A percentile compares a stretch with the other conserved stretches of the same genome.
These are phyloP conservation scores for Erysimum cheiranthoides DNA, from an alignment of 345 rosid genomes.

Conservation along the genomic window DNA sequence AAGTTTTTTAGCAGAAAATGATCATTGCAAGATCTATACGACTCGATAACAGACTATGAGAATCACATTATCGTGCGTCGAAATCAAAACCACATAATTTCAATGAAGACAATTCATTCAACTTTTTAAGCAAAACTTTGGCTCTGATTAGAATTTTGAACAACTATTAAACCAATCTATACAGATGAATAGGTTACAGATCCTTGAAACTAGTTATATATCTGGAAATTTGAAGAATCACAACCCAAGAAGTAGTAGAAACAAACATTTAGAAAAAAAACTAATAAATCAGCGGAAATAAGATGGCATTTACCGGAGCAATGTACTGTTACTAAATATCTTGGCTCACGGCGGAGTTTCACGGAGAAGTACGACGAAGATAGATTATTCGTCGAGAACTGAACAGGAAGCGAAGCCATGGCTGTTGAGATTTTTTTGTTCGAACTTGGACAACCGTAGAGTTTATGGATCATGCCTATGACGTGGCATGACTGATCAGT, in stretches of 20 bases:
- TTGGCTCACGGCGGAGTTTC: slow-evolving; percentile 39
- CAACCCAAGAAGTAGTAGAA: background rate
- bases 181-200: background rate
- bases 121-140: background rate
- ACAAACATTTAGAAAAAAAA: background rate
- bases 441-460: slow-evolving; percentile 15
- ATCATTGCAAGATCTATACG: slow-evolving; percentile 6
- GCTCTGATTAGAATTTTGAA: background rate
- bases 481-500: slow-evolving; percentile 52
- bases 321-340: slow-evolving; percentile 43
- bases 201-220: background rate
- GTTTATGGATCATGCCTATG: slow-evolving; percentile 46
- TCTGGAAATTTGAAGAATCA: background rate
- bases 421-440: background rate
- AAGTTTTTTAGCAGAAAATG: background rate
- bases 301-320: slow-evolving; percentile 56
- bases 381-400: slow-evolving; percentile 41
- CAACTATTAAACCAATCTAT: background rate
- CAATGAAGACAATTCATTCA: background rate
- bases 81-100: no score
- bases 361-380: slow-evolving; percentile 33
- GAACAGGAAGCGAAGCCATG: slow-evolving; percentile 61
- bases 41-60: background rate
- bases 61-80: background rate
- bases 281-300: background rate